Evolutionary conservation across 129 eudicot species (phyloP), one percentile per base, ranked within the genome.

Genomic region (Tagetes erecta): DNA sequence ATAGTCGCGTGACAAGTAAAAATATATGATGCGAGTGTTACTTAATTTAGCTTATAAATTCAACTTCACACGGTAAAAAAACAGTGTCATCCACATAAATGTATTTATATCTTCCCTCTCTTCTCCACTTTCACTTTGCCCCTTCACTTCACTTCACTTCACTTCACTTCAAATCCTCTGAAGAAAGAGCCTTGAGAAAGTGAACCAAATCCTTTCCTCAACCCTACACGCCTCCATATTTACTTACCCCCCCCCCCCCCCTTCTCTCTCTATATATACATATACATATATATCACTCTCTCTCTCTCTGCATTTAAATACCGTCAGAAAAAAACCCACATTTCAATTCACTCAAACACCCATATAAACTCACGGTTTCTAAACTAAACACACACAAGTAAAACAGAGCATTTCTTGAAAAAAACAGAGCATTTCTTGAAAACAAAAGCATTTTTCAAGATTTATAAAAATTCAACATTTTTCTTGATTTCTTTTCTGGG

Each of bases 201-300:
- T 78, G 78, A 78, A 82, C 81, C 83, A 84, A 79, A 83, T 91
- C 78, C 83, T 90, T 90, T 85, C 91, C 91, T 87, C 85, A 76
- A 81, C 82, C 88, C 87, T 85, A 83, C 87, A 87, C 92, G 91
- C 90, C 96, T 85, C 90, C 89, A 72, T 83, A 53, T 72, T 56
- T 51, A 69, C 76, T 56, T 51, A 69, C 49, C 1, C 46, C 8
- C 46, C 56, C 8, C 46, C 56, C 68, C 11, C 39, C 51, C 50
- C 66, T 78, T 76, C 86, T 77, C 64, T 70, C 82, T 73, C 5
- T 6, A 42, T 6, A 5, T 0, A 42, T 2, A 42, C 1, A 42
- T 1, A 42, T 6, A 42, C 1, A 42, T 20, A 20, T 20, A 62
- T 31, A 37, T 53, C 60, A 57, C 68, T 11, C 41, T 60, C 52